Base-by-base conservation (phyloP, 768 basidiomycete genomes). In the Psilocybe azurescens region DNA sequence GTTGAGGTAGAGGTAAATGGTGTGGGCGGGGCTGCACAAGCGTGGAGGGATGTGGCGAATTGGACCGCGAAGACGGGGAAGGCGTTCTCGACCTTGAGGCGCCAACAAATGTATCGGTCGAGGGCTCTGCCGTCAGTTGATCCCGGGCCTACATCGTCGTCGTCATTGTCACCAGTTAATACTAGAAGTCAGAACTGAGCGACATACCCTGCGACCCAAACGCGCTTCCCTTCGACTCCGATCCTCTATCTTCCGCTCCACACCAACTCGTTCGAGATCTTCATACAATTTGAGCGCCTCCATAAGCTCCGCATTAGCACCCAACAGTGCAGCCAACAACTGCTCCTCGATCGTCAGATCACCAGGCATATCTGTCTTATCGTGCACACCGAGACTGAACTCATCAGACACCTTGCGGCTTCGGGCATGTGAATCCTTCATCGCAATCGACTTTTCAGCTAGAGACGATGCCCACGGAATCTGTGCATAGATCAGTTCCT, bases 401-500 rank as follows among this genome's bases (percentile, higher is more conserved):
- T 67, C 65, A 41, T 64, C 59, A 16, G 63, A 67, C 56, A 62
- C 68, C 54, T 61, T 71, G 58, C 60, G 65, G 60, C 70, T 67
- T 53, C 72, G 68, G 13, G 64, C 56, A 60, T 72, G 70, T 47
- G 64, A 66, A 52, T 63, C 67, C 53, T 70, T 73, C 10, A 70
- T 64, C 65, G 70, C 67, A 36, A 91, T 81, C 7, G 90, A 90
- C 50, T 86, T 86, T 66, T 91, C 89, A 1, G 94, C 94, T 13
- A 89, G 85, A 1, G 93, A 88, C 20, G 88, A 84, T 3, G 95
- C 95, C 95, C 95, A 97, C 6, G 91, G 88, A 67, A 97, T 95
- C 74, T 96, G 95, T 10, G 90, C 88, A 65, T 81, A 89, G 29
- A 97, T 86, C 10, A 95, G 83, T 62, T 95, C 94, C 73, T 94